Evolutionary conservation across 1,284 basidiomycete genomes (phyloP), one percentile per base, ranked within the genome.

Genomic region (Cutaneotrichosporon cavernicola): DNA sequence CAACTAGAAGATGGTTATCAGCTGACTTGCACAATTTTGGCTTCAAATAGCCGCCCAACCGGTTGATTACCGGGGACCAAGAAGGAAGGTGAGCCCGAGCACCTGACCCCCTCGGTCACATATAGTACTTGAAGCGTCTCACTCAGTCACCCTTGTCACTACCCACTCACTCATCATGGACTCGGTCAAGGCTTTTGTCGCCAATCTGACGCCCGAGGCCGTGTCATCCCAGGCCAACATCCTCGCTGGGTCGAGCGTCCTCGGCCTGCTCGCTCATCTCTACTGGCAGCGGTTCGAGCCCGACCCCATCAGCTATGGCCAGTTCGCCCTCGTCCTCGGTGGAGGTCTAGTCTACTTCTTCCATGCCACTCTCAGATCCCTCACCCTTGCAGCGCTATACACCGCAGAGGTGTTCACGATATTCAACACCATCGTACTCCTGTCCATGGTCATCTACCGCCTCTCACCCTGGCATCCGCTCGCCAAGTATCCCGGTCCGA

Each of bases 381-480:
- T 36, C 26, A 3, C 14, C 13, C 31, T 14, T 4, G 53, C 53
- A 2, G 60, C 21, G 22, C 40, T 56, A 16, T 51, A 51, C 34
- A 30, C 55, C 1, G 26, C n/a, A 16, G 53, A 56, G 18, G 53
- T 40, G n/a, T 9, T 58, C 21, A 13, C 40, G 8, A 14, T 55
- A 7, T 16, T 58, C 49, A 63, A 63, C 57, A 34, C 40, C 2
- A 10, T 18, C 21, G 40, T 46, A 14, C n/a, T 40, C 16, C 2
- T 49, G 6, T 55, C 62, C 3, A 59, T 60, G n/a, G 51, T 49
- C 38, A 18, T 50, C 31, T 63, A 63, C 30, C 62, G 62, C 51
- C 40, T 63, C 21, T 63, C 62, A 11, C 62, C 62, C 4, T 63
- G 62, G 62, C 62, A 63, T 51, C 62, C 62, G 32, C 57, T 63